A percentile compares a stretch with the other conserved stretches of the same genome.
Conservation (phyloP, 176 grass and related monocot species). For the Triticum urartu region DNA sequence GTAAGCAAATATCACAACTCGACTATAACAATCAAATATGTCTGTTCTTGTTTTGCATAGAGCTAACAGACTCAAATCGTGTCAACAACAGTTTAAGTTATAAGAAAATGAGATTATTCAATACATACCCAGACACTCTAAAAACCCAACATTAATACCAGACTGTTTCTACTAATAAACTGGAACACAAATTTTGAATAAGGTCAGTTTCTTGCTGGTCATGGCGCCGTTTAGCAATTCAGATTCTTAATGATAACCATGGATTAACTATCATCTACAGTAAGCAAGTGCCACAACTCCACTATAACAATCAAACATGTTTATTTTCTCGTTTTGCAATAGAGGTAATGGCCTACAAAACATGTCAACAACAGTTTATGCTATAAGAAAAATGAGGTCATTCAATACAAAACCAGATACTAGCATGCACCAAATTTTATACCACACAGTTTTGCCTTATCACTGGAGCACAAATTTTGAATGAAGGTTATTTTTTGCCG, state of each 20-base stretch:
- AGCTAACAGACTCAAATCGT: not conserved
- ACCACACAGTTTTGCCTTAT: not conserved
- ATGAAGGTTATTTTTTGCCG: not conserved
- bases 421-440: not conserved
- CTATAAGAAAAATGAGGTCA: not conserved
- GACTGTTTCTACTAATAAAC: too few species aligned
- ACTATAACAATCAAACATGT: not conserved
- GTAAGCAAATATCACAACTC: not conserved
- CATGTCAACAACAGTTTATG: not conserved
- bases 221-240: not conserved
- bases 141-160: too few species aligned
- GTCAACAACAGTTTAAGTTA: not conserved
- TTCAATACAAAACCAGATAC: not conserved
- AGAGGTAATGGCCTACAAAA: not conserved
- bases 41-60: not conserved
- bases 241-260: not conserved
- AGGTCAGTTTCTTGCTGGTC: not conserved
- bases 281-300: not conserved
- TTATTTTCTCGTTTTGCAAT: not conserved
- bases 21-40: not conserved
- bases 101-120: not conserved
- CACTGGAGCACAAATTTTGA: not conserved
- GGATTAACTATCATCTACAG: not conserved
- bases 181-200: not conserved
- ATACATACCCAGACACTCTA: not conserved